Conservation (phyloP, 1,139 yeast species). For the Blastobotrys malaysiensis region DNA sequence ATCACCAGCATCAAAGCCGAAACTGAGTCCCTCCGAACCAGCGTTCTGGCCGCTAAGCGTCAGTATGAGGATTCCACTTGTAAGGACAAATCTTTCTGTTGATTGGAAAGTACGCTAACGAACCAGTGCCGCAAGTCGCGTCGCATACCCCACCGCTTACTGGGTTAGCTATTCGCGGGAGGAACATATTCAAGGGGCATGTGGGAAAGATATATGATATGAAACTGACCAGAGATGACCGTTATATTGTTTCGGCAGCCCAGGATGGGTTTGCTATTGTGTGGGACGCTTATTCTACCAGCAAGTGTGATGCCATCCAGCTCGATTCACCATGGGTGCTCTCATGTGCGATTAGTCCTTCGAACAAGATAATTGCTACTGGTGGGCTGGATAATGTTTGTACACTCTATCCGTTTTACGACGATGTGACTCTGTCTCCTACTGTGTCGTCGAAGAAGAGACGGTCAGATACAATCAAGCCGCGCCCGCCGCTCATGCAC, state of each 20-base stretch:
- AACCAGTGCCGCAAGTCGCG: slow-evolving; percentile 18
- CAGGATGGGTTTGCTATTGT: slow-evolving; percentile 83
- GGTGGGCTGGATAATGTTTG: slow-evolving; percentile 83
- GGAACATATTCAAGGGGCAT: slow-evolving; percentile 57
- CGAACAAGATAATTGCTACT: slow-evolving; percentile 60
- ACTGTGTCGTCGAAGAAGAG: slow-evolving; percentile 2
- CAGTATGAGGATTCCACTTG: slow-evolving; percentile 21
- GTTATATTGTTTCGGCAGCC: slow-evolving; percentile 61
- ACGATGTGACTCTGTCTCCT: slow-evolving; percentile 2
- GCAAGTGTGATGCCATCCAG: slow-evolving; percentile 61
- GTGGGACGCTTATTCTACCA: slow-evolving; percentile 77
- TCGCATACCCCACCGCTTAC: slow-evolving; percentile 18
- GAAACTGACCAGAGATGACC: slow-evolving; percentile 62
- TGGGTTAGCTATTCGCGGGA: slow-evolving; percentile 11
- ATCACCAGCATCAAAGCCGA: slow-evolving; percentile 21
- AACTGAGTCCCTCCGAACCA: slow-evolving; percentile 20
- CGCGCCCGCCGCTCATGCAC: slow-evolving; percentile 41
- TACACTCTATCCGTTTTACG: slow-evolving; percentile 54
- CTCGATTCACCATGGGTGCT: slow-evolving; percentile 66
- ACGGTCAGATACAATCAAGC: slow-evolving; percentile 19
- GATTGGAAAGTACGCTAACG: background rate
- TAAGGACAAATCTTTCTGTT: slow-evolving; percentile 1
- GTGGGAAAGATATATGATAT: slow-evolving; percentile 65
- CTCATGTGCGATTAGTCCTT: slow-evolving; percentile 67
- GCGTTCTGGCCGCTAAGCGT: slow-evolving; percentile 16